Conservation (phyloP, 768 basidiomycete genomes). For the Polyporus arcularius region DNA sequence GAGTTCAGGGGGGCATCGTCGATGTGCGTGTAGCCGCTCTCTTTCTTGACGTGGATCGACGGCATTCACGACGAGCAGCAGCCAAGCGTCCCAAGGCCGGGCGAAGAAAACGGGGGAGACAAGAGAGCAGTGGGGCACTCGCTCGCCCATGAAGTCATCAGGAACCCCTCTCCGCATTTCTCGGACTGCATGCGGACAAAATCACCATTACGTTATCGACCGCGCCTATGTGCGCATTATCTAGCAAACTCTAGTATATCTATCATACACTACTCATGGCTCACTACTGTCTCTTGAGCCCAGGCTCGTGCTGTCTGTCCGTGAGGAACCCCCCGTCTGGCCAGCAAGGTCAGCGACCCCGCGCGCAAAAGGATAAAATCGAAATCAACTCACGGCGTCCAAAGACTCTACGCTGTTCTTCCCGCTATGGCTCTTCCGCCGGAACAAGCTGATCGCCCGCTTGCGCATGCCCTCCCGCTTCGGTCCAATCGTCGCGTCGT, state of each 20-base stretch:
- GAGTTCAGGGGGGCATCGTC: constrained; percentile 6
- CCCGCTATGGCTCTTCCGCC: constrained; percentile 21
- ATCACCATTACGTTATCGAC: no score
- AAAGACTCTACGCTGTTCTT: constrained; percentile 26
- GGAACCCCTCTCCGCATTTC: no score
- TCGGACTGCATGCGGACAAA: no score
- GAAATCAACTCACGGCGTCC: constrained; percentile 4
- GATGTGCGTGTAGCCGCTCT: constrained; percentile 23
- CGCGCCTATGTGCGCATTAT: no score
- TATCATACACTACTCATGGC: not conserved
- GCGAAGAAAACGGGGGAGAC: constrained; percentile 1
- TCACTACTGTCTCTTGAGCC: not conserved
- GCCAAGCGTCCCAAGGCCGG: not conserved
- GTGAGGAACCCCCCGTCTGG: constrained; percentile 9
- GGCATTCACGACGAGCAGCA: constrained; percentile 38
- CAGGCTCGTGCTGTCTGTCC: constrained; percentile 3
- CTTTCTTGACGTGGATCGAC: constrained; percentile 47
- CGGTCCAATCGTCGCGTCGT: constrained; percentile 1
- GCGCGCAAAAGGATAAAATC: not conserved
- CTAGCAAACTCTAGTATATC: constrained; percentile 2
- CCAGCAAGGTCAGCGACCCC: not conserved
- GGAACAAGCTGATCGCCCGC: constrained; percentile 28
- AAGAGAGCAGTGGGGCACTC: not conserved
- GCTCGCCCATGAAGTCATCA: not conserved
- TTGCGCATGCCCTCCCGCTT: constrained; percentile 10